Percentiles rank a stretch among this genome's conserved stretches.
Evolutionary conservation across 306 rosid genomes (phyloP).

Genomic region (Fagus sylvatica): DNA sequence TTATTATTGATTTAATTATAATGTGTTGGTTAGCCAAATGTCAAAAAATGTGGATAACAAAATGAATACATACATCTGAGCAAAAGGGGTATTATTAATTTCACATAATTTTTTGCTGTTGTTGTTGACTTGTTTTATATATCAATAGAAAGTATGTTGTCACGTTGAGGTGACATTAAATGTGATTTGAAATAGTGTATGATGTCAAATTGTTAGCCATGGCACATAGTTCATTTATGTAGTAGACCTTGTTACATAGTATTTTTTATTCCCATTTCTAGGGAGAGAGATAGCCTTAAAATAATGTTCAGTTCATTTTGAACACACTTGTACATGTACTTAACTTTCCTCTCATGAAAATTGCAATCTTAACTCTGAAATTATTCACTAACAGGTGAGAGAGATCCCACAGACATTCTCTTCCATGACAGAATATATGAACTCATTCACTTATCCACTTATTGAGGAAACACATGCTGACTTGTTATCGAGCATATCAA

Average conservation of each 20-base stretch:
- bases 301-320: background rate
- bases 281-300: background rate
- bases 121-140: too few species aligned
- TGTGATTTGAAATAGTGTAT: too few species aligned
- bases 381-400: slow-evolving; percentile 32
- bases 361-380: background rate
- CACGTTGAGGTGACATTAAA: too few species aligned
- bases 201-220: too few species aligned
- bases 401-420: slow-evolving; percentile 46
- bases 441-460: slow-evolving; percentile 47
- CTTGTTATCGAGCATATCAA: slow-evolving; percentile 33
- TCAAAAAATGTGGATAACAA: background rate
- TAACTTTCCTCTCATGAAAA: background rate
- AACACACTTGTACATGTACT: background rate
- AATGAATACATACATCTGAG: background rate
- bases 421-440: slow-evolving; percentile 35
- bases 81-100: background rate
- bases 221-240: too few species aligned
- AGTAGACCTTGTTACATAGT: too few species aligned
- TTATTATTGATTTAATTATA: background rate
- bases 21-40: background rate
- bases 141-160: too few species aligned
- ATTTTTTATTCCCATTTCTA: too few species aligned
- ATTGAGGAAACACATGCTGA: slow-evolving; percentile 60
- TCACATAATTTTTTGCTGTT: too few species aligned